phyloP scores from a whole-genome alignment of 2,329 filamentous ascomycete species.

The Aciculosporium take region DNA sequence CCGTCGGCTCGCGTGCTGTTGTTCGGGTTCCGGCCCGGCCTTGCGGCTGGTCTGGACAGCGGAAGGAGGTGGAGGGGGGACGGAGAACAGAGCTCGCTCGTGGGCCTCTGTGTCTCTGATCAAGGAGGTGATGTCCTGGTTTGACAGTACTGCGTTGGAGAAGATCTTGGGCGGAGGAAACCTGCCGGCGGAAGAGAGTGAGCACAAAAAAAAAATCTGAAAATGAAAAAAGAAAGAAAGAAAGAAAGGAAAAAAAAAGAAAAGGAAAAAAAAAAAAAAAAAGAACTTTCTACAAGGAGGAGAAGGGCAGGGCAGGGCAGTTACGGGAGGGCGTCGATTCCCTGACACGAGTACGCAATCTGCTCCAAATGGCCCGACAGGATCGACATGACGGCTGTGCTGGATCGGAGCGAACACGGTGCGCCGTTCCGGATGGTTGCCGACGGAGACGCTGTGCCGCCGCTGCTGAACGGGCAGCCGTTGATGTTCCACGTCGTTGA shows the following conservation, averaged over 20 bases:
- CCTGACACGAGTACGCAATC: constrained; percentile 60
- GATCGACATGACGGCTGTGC: constrained; percentile 44
- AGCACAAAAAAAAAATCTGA: neutral
- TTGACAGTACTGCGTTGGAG: constrained; percentile 78
- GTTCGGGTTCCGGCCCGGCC: constrained; percentile 25
- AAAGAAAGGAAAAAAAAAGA: too few species aligned
- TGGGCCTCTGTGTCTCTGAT: constrained; percentile 93
- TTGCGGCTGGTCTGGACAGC: constrained; percentile 20
- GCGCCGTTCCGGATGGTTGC: neutral
- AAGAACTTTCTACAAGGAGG: too few species aligned
- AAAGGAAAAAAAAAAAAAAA: too few species aligned
- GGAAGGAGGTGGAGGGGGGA: constrained; percentile 58
- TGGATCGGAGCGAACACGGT: neutral
- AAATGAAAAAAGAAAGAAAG: too few species aligned
- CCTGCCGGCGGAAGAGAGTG: constrained; percentile 28
- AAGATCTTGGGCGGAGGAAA: constrained; percentile 91
- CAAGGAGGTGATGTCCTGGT: constrained; percentile 82
- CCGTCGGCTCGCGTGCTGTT: constrained; percentile 33
- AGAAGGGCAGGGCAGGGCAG: neutral
- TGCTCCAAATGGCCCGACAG: constrained; percentile 61
- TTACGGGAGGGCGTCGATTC: constrained; percentile 62
- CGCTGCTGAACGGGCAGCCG: too few species aligned
- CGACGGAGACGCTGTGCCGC: too few species aligned
- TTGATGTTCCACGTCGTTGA: too few species aligned
- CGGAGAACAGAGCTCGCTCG: constrained; percentile 87